Evolutionary conservation across 2,329 filamentous ascomycete genomes (phyloP).

Genomic region (Mycosphaerella arachidis): DNA sequence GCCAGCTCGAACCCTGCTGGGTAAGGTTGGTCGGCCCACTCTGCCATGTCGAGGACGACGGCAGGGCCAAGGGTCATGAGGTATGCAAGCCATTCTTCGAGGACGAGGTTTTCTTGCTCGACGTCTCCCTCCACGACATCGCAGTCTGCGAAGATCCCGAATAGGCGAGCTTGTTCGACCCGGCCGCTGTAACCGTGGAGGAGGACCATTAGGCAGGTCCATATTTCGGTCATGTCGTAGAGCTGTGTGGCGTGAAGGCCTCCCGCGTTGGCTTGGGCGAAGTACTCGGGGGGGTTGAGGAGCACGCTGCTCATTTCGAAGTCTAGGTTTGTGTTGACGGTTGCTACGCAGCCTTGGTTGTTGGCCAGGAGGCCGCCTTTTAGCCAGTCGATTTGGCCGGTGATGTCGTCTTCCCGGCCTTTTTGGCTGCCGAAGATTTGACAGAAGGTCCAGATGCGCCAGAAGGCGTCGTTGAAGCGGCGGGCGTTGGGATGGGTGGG

Average conservation of each 20-base stretch:
- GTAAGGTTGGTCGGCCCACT: conserved; percentile 35
- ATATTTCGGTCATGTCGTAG: conserved; percentile 62
- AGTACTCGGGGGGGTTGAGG: conserved; percentile 54
- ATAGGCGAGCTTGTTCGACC: conserved; percentile 50
- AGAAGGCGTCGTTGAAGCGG: conserved; percentile 58
- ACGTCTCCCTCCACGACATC: conserved; percentile 47
- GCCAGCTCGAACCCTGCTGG: conserved; percentile 50
- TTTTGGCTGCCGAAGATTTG: conserved; percentile 58
- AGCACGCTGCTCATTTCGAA: conserved; percentile 52
- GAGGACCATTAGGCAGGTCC: conserved; percentile 56
- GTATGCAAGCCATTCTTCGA: conserved; percentile 60
- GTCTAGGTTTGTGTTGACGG: conserved; percentile 43
- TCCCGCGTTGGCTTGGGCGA: conserved; percentile 52
- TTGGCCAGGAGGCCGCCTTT: conserved; percentile 52
- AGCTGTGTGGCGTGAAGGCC: conserved; percentile 54
- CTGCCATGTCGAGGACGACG: conserved; percentile 51
- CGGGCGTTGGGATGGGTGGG: conserved; percentile 41
- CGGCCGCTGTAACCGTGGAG: conserved; percentile 54
- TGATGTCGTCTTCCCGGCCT: conserved; percentile 54
- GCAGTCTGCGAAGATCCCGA: conserved; percentile 52
- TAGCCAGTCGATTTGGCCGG: conserved; percentile 60
- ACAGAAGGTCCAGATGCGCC: conserved; percentile 64
- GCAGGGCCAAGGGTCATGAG: conserved; percentile 56
- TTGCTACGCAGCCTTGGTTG: conserved; percentile 42
- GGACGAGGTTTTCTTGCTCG: conserved; percentile 48